phyloP scores from a whole-genome alignment of 768 basidiomycete genomes.

The Suillus luteus region DNA sequence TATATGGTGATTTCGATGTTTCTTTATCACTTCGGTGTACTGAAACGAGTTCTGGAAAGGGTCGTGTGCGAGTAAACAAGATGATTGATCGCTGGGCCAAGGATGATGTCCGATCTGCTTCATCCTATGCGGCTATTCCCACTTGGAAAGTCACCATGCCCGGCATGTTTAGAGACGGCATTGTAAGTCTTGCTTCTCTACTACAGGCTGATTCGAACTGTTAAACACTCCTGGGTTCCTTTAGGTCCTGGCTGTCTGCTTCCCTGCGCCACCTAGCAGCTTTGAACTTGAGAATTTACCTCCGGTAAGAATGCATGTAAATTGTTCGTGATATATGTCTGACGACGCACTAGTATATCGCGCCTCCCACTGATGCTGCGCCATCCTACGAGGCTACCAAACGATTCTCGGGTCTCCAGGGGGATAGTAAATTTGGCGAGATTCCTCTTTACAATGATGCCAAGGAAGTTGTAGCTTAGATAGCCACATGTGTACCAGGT shows the following conservation, averaged over 20 bases:
- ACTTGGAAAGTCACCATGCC: conserved; percentile 46
- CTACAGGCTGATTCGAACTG: neutral
- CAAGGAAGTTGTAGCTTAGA: conserved; percentile 23
- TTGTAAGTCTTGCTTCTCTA: conserved; percentile 32
- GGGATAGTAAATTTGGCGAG: conserved; percentile 37
- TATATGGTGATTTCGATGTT: conserved; percentile 33
- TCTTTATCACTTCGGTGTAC: neutral
- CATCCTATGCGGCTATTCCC: conserved; percentile 31
- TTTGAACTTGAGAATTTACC: conserved; percentile 49
- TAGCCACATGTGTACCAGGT: neutral
- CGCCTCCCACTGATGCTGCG: conserved; percentile 36
- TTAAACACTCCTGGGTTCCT: neutral
- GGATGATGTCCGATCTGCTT: conserved; percentile 36
- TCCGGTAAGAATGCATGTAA: conserved; percentile 33
- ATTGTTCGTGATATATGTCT: neutral
- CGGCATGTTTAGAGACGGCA: conserved; percentile 37
- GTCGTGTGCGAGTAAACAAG: conserved; percentile 40
- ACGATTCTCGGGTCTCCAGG: conserved; percentile 29
- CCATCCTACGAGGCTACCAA: conserved; percentile 34
- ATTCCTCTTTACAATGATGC: conserved; percentile 46
- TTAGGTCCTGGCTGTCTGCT: conserved; percentile 42
- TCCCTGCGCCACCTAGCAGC: conserved; percentile 35
- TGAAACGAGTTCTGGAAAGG: conserved; percentile 31
- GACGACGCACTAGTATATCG: conserved; percentile 38
- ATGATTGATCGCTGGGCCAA: conserved; percentile 43